Base-by-base conservation (phyloP, 2,329 filamentous ascomycete genomes). In the Aspergillus sp. region DNA sequence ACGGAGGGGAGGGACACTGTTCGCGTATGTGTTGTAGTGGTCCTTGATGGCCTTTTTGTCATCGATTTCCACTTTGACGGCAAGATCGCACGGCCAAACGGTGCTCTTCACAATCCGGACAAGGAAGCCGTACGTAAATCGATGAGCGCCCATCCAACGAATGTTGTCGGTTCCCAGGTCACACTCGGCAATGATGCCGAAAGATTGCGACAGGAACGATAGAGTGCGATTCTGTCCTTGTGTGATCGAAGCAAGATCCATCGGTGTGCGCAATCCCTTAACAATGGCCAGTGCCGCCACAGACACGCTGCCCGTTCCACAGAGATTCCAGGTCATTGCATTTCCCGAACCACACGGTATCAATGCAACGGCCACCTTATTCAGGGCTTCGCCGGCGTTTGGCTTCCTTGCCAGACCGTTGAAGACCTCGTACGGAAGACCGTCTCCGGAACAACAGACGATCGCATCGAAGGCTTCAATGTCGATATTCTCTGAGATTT, bases 301-400 rank as follows among this genome's bases (percentile, higher is more conserved):
- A 60, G 87, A 90, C 9, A 90, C 84, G 63, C 85, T 87, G 63
- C 89, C 84, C 0, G 92, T 93, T 5, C 94, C 95, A 65, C 91
- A 92, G 51, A 96, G 78, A 74, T 97, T 98, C 79, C 90, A 88
- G 63, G 91, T 90, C 87, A 98, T 90, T 22, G 91, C 95, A 74
- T 99, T 99, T 6, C 95, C 95, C 53, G 91, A 95, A 14, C 95
- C 95, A 71, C 93, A 96, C 1, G 95, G 95, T 39, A 99, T 83
- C 71, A 96, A 91, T 22, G 88, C 89, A 2, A 99, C 87, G 0
- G 95, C 91, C 14, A 98, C 78, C 69, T 88, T 90, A 22, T 82
- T 79, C 61, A 99, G 78, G 0, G 94, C 95, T 57, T 84, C 84
- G 32, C 82, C 81, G 20, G 92, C 92, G 75, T 97, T 90, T 4